Conservation (phyloP, 768 basidiomycete genomes). For the Suillus luteus region DNA sequence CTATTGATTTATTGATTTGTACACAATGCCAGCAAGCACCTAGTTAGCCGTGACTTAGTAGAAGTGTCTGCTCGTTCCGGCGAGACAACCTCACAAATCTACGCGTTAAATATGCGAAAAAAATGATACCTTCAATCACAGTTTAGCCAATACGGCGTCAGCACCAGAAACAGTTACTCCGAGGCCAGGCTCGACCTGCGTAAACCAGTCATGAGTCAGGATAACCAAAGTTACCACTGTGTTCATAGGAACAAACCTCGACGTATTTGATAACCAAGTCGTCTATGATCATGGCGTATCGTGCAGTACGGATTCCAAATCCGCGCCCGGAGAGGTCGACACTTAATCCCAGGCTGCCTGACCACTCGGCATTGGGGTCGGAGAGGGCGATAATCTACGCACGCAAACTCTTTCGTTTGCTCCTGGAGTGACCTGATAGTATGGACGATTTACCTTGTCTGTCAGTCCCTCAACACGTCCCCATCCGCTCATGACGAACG, state of each 20-base stretch:
- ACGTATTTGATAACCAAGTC: constrained; percentile 71
- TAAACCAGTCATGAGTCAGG: neutral
- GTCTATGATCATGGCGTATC: constrained; percentile 68
- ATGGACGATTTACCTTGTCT: constrained; percentile 57
- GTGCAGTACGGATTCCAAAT: constrained; percentile 58
- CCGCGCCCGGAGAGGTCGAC: constrained; percentile 51
- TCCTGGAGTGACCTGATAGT: neutral
- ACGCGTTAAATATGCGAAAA: neutral
- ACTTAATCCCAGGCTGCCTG: constrained; percentile 53
- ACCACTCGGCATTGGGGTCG: constrained; percentile 59
- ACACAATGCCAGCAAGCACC: neutral
- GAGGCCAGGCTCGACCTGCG: constrained; percentile 50
- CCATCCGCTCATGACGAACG: constrained; percentile 65
- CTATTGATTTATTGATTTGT: neutral
- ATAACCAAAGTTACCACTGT: neutral
- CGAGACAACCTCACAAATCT: neutral
- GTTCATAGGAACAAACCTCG: constrained; percentile 39
- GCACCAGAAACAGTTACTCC: constrained; percentile 60
- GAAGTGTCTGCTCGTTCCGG: neutral
- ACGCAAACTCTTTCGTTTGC: neutral
- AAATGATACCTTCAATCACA: constrained; percentile 27
- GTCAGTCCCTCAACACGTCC: constrained; percentile 56
- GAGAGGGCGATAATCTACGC: constrained; percentile 59
- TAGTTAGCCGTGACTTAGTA: no score
- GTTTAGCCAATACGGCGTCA: constrained; percentile 55